A percentile compares a stretch with the other conserved stretches of the same genome.
These are phyloP conservation scores for Liquidambar formosana DNA, from an alignment of 164 flowering plant species.

Conservation along the genomic window DNA sequence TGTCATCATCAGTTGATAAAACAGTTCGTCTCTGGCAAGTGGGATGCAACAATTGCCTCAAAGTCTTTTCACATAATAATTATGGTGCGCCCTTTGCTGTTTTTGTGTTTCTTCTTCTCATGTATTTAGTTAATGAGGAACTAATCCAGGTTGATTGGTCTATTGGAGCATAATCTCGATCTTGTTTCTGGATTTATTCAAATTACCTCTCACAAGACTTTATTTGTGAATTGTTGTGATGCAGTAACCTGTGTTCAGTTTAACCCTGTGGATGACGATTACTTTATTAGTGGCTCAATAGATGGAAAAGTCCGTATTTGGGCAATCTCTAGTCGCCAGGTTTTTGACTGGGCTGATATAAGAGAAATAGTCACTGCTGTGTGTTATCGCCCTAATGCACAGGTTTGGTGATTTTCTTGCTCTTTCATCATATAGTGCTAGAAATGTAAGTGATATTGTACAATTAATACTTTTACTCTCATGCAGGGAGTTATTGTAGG, in stretches of 20 bases:
- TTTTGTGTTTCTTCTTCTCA: constrained; percentile 2
- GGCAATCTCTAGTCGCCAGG: constrained; percentile 63
- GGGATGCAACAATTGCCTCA: constrained; percentile 64
- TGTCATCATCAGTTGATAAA: constrained; percentile 70
- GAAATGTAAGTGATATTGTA: neutral
- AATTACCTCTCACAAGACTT: constrained; percentile 4
- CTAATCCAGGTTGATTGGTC: neutral
- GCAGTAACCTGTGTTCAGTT: constrained; percentile 90
- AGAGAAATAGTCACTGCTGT: constrained; percentile 83
- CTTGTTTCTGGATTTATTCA: neutral
- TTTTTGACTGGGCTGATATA: constrained; percentile 80
- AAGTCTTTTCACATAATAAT: constrained; percentile 60
- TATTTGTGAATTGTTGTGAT: constrained; percentile 19
- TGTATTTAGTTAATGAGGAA: constrained; percentile 4
- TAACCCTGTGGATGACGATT: constrained; percentile 79
- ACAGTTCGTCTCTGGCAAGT: constrained; percentile 85
- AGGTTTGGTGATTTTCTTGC: constrained; percentile 45
- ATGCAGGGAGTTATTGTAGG: constrained; percentile 82
- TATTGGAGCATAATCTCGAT: neutral
- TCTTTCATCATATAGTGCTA: neutral
- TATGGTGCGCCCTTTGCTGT: constrained; percentile 46
- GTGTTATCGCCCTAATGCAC: constrained; percentile 80
- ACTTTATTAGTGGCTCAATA: constrained; percentile 91
- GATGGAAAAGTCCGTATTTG: constrained; percentile 95
- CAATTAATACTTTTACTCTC: constrained; percentile 6